Evolutionary conservation across 192 early-diverging fungal species (phyloP), one percentile per base, ranked within the genome.

Genomic region (Podila clonocystis): DNA sequence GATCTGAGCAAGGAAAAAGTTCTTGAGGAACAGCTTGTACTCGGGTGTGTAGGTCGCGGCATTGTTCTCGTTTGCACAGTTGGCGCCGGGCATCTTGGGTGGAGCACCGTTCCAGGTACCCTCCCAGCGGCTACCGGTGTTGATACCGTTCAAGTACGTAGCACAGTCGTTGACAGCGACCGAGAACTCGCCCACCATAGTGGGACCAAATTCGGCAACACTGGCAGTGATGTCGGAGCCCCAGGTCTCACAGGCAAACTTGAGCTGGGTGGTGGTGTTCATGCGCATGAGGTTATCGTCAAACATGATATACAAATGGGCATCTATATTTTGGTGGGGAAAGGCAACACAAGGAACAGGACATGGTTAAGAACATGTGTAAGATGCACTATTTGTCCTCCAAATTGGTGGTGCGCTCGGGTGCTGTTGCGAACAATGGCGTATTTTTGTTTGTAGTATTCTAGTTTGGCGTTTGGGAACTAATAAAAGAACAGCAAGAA

Each of bases 151-250:
- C 62, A 94, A 82, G 67, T 88, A 92, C 33, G 89, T 91, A 50
- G 90, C 90, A 82, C 93, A 94, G 82, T 94, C 91, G 63, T 90
- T 91, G 5, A 88, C 90, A 29, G 91, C 91, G 1, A 89, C 79
- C 4, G 91, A 91, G 65, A 89, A 94, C 71, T 94, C 93, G 22
- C 93, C 93, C 2, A 92, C 91, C 68, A 94, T 89, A 9, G 91
- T 91, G 50, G 87, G 87, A 13, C 89, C 87, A 48, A 80, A 79
- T 4, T 82, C 61, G 9, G 79, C 69, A 30, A 79, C 65, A 50
- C 67, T 66, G 24, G 63, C 33, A n/a, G 62, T 34, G 1, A 64
- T 58, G n/a, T 31, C 41, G 0, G 69, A 49, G 29, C 72, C 73
- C 80, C 80, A 82, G 3, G 57, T 59, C 50, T 66, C 50, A 50